Conservation (phyloP, 2,329 filamentous ascomycete genomes). For the Cordyceps militaris region DNA sequence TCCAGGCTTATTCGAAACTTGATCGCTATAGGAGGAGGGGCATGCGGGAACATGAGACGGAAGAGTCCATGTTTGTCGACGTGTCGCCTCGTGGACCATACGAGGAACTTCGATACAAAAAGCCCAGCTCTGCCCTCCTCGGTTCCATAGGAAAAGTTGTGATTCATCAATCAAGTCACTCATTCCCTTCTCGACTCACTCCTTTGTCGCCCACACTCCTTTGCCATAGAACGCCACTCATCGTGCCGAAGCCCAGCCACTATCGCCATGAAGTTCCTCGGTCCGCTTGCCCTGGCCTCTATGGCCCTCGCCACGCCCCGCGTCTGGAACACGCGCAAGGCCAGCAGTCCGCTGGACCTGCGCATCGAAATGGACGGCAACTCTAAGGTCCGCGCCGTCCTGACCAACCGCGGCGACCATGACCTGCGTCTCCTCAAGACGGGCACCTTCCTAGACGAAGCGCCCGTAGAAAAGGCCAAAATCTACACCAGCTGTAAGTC, state of each 20-base stretch:
- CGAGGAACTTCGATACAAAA: no score
- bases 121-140: no score
- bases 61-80: no score
- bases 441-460: conserved; percentile 40
- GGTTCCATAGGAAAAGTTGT: no score
- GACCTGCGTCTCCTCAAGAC: conserved; percentile 41
- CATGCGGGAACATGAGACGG: no score
- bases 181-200: neutral
- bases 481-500: neutral
- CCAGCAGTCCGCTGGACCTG: conserved; percentile 24
- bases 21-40: no score
- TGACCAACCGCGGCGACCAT: conserved; percentile 41
- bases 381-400: conserved; percentile 38
- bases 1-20: no score
- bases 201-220: no score
- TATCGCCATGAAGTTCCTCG: neutral
- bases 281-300: neutral
- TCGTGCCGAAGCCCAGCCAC: no score
- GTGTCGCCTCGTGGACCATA: no score
- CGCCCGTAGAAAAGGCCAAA: conserved; percentile 41
- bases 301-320: neutral
- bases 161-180: neutral
- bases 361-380: conserved; percentile 38
- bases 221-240: no score
- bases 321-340: neutral